phyloP scores from a whole-genome alignment of 2,329 filamentous ascomycete species.

The Aspergillus sp. region DNA sequence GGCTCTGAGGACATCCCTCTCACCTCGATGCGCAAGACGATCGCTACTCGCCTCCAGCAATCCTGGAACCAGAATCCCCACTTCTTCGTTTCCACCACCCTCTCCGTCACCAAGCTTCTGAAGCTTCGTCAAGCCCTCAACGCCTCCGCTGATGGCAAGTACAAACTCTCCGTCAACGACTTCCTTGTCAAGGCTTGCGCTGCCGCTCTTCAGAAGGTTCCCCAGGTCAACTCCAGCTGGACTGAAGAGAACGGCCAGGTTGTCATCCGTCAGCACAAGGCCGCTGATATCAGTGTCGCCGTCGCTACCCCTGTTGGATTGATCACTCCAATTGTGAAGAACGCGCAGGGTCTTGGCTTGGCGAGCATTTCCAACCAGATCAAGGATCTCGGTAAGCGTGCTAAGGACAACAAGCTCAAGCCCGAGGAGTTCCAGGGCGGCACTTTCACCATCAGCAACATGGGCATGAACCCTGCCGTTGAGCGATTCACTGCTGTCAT shows the following conservation, averaged over 20 bases:
- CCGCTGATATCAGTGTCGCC: constrained; percentile 92
- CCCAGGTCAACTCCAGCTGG: constrained; percentile 95
- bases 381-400: constrained; percentile 96
- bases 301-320: constrained; percentile 91
- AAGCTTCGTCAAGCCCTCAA: constrained; percentile 96
- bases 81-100: constrained; percentile 90
- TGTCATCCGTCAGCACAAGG: constrained; percentile 89
- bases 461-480: constrained; percentile 98
- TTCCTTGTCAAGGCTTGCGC: constrained; percentile 97
- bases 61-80: constrained; percentile 94
- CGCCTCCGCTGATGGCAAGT: constrained; percentile 83
- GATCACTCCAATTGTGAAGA: constrained; percentile 96
- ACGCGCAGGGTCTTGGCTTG: constrained; percentile 83
- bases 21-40: constrained; percentile 96
- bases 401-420: constrained; percentile 97
- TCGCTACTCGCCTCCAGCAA: constrained; percentile 86
- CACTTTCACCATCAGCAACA: constrained; percentile 99
- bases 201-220: constrained; percentile 88
- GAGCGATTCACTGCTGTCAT: constrained; percentile 98
- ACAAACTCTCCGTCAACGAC: constrained; percentile 99
- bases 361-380: constrained; percentile 84
- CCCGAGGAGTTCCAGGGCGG: constrained; percentile 99
- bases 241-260: constrained; percentile 72
- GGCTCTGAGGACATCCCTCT: constrained; percentile 83
- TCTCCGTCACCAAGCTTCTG: constrained; percentile 92